These are phyloP conservation scores for Capronia coronata DNA, from an alignment of 2,329 filamentous ascomycete species.

Conservation along the genomic window DNA sequence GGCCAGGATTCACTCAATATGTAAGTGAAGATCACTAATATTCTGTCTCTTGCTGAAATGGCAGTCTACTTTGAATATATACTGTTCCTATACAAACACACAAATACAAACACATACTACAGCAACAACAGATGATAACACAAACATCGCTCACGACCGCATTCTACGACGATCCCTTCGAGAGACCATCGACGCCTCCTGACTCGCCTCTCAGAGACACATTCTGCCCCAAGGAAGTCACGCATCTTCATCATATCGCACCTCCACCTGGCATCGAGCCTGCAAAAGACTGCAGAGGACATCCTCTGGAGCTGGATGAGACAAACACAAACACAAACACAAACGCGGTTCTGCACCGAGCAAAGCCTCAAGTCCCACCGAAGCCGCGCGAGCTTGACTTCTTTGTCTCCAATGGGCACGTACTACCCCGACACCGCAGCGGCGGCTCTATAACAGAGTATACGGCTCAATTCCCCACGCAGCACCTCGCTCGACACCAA, in stretches of 20 bases:
- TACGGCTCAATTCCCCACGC: neutral
- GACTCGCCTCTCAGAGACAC: constrained; percentile 5
- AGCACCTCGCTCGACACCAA: neutral
- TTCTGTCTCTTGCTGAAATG: too few relatives aligned
- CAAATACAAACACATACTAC: too few relatives aligned
- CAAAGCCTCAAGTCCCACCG: constrained; percentile 1
- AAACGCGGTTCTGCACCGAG: neutral
- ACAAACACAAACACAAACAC: too few relatives aligned
- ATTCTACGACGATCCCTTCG: neutral
- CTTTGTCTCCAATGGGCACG: neutral
- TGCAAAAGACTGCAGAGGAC: neutral
- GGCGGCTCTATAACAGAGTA: too few relatives aligned
- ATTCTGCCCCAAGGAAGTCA: constrained; percentile 5
- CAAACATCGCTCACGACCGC: neutral
- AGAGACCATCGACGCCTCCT: constrained; percentile 1
- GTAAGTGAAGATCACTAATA: too few relatives aligned
- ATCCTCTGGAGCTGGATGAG: neutral
- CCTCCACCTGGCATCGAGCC: constrained; percentile 3
- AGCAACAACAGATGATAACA: neutral
- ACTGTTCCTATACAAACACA: too few relatives aligned
- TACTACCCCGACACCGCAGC: neutral
- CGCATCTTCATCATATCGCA: neutral
- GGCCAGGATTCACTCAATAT: too few relatives aligned
- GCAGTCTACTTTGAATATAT: too few relatives aligned
- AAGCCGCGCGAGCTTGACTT: constrained; percentile 1